Base-by-base conservation (phyloP, 139 green algal genomes). In the Coelastrella sp. region DNA sequence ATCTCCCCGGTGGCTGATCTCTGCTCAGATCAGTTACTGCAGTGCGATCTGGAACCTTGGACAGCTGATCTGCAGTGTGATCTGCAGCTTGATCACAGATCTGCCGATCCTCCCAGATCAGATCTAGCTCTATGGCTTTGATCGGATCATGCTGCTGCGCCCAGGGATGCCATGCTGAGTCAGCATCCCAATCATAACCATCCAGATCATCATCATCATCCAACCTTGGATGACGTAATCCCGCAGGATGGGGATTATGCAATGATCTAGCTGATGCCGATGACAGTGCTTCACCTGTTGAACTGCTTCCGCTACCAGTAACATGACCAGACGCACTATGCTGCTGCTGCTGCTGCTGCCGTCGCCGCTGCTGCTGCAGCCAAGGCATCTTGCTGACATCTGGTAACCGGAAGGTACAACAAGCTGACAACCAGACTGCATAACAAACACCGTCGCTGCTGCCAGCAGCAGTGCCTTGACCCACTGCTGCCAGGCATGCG, bases 121-220 rank as follows among this genome's bases (percentile, higher is more conserved):
- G 32, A 30, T 96, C 92, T 73, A 96, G 68, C 90, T 96, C 92
- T 45, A 95, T 35, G 34, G 34, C 76, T 53, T 85, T 69, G 48
- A 90, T 17, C 27, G 93, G 93, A 81, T 95, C 90, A 0, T 35
- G 17, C 9, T 93, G 62, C 15, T 75, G 84, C 0, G 92, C 92
- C 94, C 93, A 97, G 3, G 93, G 89, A 9, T 88, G 81, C 94
- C 94, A 97, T 5, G 90, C 74, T 8, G 86, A 76, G 5, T 68
- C 64, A 17, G 53, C 79, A 71, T 97, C 94, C 94, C 94, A 96
- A 4, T 76, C 60, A 66, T 59, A 60, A 1, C 25, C 48, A 15
- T 51, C 6, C 19, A 48, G 34, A 59, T 80, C 66, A 21, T 60
- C 66, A n/a, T 86, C 80, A 62, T 85, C 76, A 62, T 85, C 76